These are phyloP conservation scores for Gamarada debralockiae DNA, from an alignment of 495 filamentous ascomycete genomes.

Conservation along the genomic window DNA sequence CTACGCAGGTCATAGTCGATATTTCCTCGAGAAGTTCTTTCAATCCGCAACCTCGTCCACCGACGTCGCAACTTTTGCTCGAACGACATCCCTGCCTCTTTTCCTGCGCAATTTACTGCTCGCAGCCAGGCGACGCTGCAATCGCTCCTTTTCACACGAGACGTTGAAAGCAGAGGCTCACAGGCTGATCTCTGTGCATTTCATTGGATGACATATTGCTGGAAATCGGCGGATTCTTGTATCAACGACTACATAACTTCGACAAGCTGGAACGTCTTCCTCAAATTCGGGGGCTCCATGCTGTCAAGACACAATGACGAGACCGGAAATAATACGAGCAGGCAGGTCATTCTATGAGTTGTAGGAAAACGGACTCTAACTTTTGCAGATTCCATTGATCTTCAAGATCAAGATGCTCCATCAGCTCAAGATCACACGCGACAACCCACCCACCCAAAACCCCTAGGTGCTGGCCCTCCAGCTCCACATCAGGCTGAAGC, in stretches of 20 bases:
- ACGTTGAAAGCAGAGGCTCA: not conserved
- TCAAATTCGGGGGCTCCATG: conserved; percentile 9
- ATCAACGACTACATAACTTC: conserved; percentile 7
- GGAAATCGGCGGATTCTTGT: conserved; percentile 13
- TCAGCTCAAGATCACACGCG: conserved; percentile 74
- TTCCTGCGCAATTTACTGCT: not conserved
- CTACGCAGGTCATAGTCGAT: conserved; percentile 22
- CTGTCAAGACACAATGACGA: conserved; percentile 24
- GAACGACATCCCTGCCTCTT: not conserved
- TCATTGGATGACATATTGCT: not conserved
- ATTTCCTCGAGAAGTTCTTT: not conserved
- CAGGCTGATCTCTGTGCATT: not conserved
- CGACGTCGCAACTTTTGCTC: too few species aligned
- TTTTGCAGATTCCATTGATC: conserved; percentile 81
- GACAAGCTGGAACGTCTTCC: not conserved
- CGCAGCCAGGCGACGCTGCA: not conserved
- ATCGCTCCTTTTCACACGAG: conserved; percentile 12
- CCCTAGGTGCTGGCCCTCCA: conserved; percentile 57
- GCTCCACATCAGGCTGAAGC: conserved; percentile 85
- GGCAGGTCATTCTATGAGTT: conserved; percentile 7
- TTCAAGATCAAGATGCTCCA: conserved; percentile 77
- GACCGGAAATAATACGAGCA: conserved; percentile 29
- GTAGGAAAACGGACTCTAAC: not conserved
- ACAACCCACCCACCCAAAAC: conserved; percentile 55
- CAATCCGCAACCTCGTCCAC: too few species aligned